These are phyloP conservation scores for Venturiaceae sp. DNA, from an alignment of 2,329 filamentous ascomycete genomes.

Conservation along the genomic window DNA sequence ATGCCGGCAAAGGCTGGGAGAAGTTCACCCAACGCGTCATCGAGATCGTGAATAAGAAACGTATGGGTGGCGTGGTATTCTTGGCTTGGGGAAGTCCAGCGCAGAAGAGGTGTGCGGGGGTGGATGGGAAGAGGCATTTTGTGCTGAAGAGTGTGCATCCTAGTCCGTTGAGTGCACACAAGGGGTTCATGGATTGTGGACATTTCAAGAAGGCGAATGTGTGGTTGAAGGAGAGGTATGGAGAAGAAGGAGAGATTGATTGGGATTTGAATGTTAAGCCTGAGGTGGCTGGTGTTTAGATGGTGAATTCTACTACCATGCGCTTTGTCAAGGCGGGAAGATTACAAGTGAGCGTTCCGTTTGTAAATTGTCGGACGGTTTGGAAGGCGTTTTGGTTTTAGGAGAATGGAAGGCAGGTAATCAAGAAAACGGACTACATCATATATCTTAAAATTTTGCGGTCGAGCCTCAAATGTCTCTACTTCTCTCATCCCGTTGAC, in stretches of 20 bases:
- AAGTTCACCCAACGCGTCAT: conserved; percentile 85
- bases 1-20: conserved; percentile 86
- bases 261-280: conserved; percentile 54
- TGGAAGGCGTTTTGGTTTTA: no score
- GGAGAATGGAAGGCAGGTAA: no score
- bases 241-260: conserved; percentile 69
- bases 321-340: no score
- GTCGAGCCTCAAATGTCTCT: no score
- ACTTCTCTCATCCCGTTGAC: no score
- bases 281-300: conserved; percentile 2
- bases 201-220: conserved; percentile 78
- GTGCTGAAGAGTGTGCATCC: conserved; percentile 86
- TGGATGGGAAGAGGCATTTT: conserved; percentile 65
- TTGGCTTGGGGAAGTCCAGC: conserved; percentile 89
- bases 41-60: conserved; percentile 69
- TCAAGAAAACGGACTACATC: no score
- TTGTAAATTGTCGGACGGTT: no score
- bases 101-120: conserved; percentile 63
- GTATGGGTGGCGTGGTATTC: conserved; percentile 79
- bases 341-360: no score
- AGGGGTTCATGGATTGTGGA: conserved; percentile 70
- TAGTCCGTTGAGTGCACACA: conserved; percentile 76
- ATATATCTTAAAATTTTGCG: no score
- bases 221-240: conserved; percentile 74
- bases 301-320: no score